phyloP scores from a whole-genome alignment of 164 flowering plant genomes.

The Berberis thunbergii region DNA sequence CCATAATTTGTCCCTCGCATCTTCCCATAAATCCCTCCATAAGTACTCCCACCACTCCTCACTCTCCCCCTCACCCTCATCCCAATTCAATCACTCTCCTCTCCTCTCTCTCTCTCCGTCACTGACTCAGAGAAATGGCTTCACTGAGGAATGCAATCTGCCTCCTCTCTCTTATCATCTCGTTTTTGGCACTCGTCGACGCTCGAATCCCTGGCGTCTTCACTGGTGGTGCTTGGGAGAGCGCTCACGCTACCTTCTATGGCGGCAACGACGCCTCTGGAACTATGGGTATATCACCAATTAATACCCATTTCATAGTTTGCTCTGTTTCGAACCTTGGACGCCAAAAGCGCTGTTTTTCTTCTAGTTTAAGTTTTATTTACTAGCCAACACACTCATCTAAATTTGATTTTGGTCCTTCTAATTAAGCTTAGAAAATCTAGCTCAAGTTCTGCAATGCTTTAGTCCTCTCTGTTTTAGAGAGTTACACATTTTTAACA shows the following conservation, averaged over 20 bases:
- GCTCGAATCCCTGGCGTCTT: conserved; percentile 67
- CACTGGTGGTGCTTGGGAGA: conserved; percentile 53
- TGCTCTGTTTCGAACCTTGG: not conserved
- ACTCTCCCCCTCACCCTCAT: too few species aligned
- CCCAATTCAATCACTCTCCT: conserved; percentile 4
- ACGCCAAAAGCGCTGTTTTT: not conserved
- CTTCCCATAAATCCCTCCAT: conserved; percentile 14
- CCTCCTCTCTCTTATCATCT: conserved; percentile 16
- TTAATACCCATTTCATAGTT: not conserved
- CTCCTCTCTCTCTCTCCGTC: not conserved
- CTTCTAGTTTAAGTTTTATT: not conserved
- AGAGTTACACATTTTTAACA: not conserved
- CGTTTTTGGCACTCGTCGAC: conserved; percentile 19
- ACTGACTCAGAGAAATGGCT: conserved; percentile 14
- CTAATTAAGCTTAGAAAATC: too few species aligned
- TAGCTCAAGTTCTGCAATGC: too few species aligned
- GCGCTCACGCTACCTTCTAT: conserved; percentile 88
- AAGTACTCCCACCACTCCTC: conserved; percentile 32
- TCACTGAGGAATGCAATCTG: conserved; percentile 5
- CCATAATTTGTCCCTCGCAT: conserved; percentile 12
- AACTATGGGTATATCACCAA: conserved; percentile 56
- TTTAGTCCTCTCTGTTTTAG: too few species aligned
- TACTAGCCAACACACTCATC: too few species aligned
- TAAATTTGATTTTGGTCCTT: too few species aligned
- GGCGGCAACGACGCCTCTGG: conserved; percentile 92